These are phyloP conservation scores for Suillus discolor DNA, from an alignment of 768 basidiomycete genomes.

Conservation along the genomic window DNA sequence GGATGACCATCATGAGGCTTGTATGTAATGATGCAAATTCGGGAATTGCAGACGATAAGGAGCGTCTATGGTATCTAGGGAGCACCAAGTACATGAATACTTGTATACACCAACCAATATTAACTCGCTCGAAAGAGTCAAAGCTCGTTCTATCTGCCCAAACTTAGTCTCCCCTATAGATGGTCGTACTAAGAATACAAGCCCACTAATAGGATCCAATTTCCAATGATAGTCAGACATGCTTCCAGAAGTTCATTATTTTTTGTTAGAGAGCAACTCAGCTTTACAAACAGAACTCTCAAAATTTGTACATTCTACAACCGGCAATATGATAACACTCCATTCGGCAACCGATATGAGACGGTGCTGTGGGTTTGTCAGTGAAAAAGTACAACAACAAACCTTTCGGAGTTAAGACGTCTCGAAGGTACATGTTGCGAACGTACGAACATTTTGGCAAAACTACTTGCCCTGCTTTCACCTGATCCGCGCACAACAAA, in stretches of 20 bases:
- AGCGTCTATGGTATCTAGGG: neutral
- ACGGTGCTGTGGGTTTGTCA: constrained; percentile 27
- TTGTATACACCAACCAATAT: neutral
- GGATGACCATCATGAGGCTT: neutral
- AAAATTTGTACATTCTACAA: neutral
- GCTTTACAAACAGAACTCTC: neutral
- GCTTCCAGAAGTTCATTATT: neutral
- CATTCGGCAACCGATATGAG: constrained; percentile 22
- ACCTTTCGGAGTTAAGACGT: constrained; percentile 22
- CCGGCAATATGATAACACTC: constrained; percentile 9
- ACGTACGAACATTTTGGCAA: constrained; percentile 21
- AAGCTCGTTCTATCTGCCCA: too few species aligned
- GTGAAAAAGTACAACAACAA: constrained; percentile 29
- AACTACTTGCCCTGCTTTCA: constrained; percentile 30
- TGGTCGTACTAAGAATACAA: neutral
- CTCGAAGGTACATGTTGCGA: constrained; percentile 28
- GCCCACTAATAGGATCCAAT: neutral
- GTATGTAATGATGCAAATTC: neutral
- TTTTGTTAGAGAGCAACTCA: neutral
- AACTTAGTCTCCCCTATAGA: neutral
- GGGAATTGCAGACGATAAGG: neutral
- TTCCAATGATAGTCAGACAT: neutral
- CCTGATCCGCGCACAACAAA: constrained; percentile 13
- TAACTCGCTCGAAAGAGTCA: neutral
- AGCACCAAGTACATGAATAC: too few species aligned